These are phyloP conservation scores for Fraxinus quadrangulata DNA, from an alignment of 257 asterid species.

Conservation along the genomic window DNA sequence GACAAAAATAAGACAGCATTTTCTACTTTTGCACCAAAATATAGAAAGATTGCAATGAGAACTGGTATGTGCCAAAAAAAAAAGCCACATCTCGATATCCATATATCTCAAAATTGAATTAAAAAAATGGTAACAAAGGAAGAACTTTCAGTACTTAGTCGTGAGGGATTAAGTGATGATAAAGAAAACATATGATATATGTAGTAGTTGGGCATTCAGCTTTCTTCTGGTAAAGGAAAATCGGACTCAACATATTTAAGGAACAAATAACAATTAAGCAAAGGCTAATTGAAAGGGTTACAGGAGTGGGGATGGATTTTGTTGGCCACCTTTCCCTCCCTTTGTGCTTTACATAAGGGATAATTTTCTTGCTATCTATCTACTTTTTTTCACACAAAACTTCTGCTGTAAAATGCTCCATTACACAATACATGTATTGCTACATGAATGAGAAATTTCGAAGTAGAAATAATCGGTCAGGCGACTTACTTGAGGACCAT, in stretches of 20 bases:
- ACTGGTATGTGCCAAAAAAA: not conserved
- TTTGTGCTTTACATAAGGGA: not conserved
- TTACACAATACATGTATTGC: not conserved
- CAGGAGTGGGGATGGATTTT: not conserved
- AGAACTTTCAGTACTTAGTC: not conserved
- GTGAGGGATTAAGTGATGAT: not conserved
- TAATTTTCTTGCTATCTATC: not conserved
- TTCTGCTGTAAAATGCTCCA: not conserved
- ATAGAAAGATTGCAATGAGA: not conserved
- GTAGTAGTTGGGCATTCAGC: not conserved
- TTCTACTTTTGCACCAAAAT: not conserved
- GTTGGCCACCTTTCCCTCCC: not conserved
- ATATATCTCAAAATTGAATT: not conserved
- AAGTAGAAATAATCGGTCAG: constrained; percentile 14
- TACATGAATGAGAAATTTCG: not conserved
- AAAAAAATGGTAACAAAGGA: not conserved
- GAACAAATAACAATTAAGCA: not conserved
- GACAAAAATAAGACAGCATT: not conserved
- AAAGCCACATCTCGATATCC: not conserved
- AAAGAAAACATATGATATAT: not conserved
- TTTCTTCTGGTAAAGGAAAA: not conserved
- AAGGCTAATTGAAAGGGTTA: not conserved
- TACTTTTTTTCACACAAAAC: constrained; percentile 1
- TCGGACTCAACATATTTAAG: not conserved
- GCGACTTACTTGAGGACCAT: constrained; percentile 87